phyloP scores from a whole-genome alignment of 768 basidiomycete species.

The Rhodotorula diobovata region DNA sequence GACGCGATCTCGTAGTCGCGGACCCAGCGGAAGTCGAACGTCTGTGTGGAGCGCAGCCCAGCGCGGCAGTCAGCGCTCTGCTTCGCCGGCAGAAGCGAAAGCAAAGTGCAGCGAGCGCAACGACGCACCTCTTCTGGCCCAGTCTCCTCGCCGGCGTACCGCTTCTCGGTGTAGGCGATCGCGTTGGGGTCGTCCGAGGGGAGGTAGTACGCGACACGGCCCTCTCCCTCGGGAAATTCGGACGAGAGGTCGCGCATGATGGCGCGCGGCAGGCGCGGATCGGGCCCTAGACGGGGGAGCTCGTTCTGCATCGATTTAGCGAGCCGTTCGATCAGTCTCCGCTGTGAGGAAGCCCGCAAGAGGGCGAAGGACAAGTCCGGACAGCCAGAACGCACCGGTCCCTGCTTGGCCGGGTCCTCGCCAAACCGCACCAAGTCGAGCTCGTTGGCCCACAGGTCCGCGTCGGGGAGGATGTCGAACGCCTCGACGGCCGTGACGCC shows the following conservation, averaged over 20 bases:
- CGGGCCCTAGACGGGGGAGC: conserved; percentile 15
- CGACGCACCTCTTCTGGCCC: conserved; percentile 20
- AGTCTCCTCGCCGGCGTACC: conserved; percentile 10
- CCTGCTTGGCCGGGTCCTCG: conserved; percentile 41
- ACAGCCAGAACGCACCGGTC: not conserved
- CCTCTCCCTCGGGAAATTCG: conserved; percentile 11
- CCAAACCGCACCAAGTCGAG: conserved; percentile 48
- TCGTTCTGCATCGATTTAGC: not conserved
- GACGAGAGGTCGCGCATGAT: conserved; percentile 37
- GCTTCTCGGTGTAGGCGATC: conserved; percentile 10
- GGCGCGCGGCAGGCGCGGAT: conserved; percentile 35
- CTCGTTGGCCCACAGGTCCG: conserved; percentile 72
- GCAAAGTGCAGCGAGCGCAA: not conserved
- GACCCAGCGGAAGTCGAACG: conserved; percentile 31
- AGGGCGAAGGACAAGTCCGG: not conserved
- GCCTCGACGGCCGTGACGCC: conserved; percentile 70
- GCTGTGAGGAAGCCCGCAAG: not conserved
- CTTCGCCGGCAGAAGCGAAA: not conserved
- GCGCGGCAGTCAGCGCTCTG: not conserved
- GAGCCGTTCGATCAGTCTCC: not conserved
- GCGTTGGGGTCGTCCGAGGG: conserved; percentile 37
- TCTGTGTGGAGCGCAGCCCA: not conserved
- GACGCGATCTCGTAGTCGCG: conserved; percentile 37
- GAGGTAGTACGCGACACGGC: conserved; percentile 39
- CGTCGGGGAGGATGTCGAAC: conserved; percentile 77